phyloP scores from a whole-genome alignment of 1,139 yeast species.

The Sugiyamaella sp. region DNA sequence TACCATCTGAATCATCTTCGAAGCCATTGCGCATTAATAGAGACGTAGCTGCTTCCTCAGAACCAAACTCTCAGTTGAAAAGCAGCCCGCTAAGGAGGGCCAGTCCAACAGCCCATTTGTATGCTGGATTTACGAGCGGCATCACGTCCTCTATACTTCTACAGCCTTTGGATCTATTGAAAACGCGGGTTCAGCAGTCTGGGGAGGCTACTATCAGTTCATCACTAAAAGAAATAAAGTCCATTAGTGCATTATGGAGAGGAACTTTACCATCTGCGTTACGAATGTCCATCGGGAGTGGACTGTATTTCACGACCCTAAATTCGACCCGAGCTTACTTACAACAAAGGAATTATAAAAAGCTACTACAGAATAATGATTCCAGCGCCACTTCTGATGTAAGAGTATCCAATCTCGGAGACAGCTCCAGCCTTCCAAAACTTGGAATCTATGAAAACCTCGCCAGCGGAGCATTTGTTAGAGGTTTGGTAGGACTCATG shows the following conservation, averaged over 20 bases:
- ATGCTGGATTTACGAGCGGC: conserved; percentile 89
- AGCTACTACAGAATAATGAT: background rate
- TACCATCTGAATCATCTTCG: background rate
- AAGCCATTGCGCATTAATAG: background rate
- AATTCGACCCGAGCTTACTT: conserved; percentile 61
- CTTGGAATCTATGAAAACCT: conserved; percentile 72
- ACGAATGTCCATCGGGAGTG: conserved; percentile 90
- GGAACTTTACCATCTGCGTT: conserved; percentile 92
- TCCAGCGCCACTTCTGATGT: background rate
- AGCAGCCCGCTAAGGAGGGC: background rate
- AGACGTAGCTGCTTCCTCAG: background rate
- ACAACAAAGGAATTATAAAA: conserved; percentile 9
- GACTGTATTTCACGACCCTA: conserved; percentile 74
- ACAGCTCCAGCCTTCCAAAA: conserved; percentile 59
- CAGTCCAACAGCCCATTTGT: conserved; percentile 50
- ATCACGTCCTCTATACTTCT: conserved; percentile 76
- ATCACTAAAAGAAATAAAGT: conserved; percentile 43
- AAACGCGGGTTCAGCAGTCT: conserved; percentile 85
- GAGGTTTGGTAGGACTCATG: conserved; percentile 80
- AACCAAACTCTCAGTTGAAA: background rate
- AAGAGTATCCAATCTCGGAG: conserved; percentile 7
- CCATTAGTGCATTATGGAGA: conserved; percentile 70
- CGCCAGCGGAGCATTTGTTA: conserved; percentile 72
- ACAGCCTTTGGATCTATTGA: conserved; percentile 88
- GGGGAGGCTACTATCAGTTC: conserved; percentile 48